Evolutionary conservation across 2,329 filamentous ascomycete species (phyloP).

Genomic region (Zymoseptoria crescenta): DNA sequence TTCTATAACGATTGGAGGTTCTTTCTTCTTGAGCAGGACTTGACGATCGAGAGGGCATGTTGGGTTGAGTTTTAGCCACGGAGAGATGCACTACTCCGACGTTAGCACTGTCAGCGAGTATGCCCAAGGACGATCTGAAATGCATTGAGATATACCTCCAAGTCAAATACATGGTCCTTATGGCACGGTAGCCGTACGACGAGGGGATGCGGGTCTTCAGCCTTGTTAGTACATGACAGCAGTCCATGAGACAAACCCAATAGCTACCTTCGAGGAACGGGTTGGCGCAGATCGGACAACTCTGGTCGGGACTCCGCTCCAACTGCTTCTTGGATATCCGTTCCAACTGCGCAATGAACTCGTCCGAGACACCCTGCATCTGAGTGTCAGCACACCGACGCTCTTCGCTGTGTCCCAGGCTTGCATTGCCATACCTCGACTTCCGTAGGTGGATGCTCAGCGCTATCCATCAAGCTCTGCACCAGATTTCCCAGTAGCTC

Average conservation of each 20-base stretch:
- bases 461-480: slow-evolving; percentile 45
- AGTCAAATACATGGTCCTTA: slow-evolving; percentile 53
- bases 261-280: slow-evolving; percentile 50
- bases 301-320: slow-evolving; percentile 39
- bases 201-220: slow-evolving; percentile 51
- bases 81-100: slow-evolving; percentile 45
- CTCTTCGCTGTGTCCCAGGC: slow-evolving; percentile 47
- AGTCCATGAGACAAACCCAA: not conserved
- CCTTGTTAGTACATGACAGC: not conserved
- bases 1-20: slow-evolving; percentile 32
- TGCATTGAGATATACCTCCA: slow-evolving; percentile 36
- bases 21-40: slow-evolving; percentile 46
- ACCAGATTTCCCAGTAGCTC: slow-evolving; percentile 50
- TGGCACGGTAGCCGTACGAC: slow-evolving; percentile 57
- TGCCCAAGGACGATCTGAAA: not conserved
- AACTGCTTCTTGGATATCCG: slow-evolving; percentile 50
- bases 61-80: slow-evolving; percentile 56
- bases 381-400: slow-evolving; percentile 51
- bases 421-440: slow-evolving; percentile 34
- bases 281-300: slow-evolving; percentile 54
- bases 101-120: not conserved
- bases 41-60: slow-evolving; percentile 57
- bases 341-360: slow-evolving; percentile 53
- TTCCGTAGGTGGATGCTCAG: slow-evolving; percentile 52
- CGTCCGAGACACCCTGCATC: slow-evolving; percentile 47